Evolutionary conservation across 129 eudicot species (phyloP), one percentile per base, ranked within the genome.

Genomic region (Rutidosis leptorrhynchoides): DNA sequence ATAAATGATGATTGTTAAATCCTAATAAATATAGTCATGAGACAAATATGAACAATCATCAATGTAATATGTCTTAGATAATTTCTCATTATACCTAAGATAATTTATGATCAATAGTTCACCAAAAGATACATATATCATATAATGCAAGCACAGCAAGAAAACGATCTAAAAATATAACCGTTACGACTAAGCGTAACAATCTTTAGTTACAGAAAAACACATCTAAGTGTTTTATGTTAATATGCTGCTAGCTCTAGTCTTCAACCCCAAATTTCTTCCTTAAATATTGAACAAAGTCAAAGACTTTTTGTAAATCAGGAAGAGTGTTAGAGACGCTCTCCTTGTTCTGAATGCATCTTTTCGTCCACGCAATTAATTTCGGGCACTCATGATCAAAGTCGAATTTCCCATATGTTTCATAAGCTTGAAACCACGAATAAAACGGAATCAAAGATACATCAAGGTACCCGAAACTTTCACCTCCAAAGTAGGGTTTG

Each of bases 401-500:
- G 60, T 70, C 74, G 52, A 84, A 33, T 46, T 78, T 73, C 7
- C 83, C 86, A 49, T 65, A 74, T 4, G 66, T 84, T 74, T 84
- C 86, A 23, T 70, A 71, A 8, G 79, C 73, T 27, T 77, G 60
- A 80, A 78, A 84, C 85, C 85, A 80, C 57, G 77, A 33, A 60
- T 73, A 73, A 54, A 83, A 83, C 12, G 82, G 77, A 70, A 77
- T 59, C 14, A 80, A 66, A 15, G 83, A 69, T 48, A 80, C 67
- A 25, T 80, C 85, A 25, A 77, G 43, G 58, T 49, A 73, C 24
- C 85, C 83, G 12, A 80, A 83, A 11, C 1, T 59, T 1, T 73
- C 75, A 22, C 85, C 85, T 45, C 85, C 85, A 69, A 83, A 80
- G 68, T 80, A 83, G 24, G 82, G 68, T 59, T 83, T 69, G 65